Conservation (phyloP, 352 stramenopile species). For the Phytophthora crassamura region DNA sequence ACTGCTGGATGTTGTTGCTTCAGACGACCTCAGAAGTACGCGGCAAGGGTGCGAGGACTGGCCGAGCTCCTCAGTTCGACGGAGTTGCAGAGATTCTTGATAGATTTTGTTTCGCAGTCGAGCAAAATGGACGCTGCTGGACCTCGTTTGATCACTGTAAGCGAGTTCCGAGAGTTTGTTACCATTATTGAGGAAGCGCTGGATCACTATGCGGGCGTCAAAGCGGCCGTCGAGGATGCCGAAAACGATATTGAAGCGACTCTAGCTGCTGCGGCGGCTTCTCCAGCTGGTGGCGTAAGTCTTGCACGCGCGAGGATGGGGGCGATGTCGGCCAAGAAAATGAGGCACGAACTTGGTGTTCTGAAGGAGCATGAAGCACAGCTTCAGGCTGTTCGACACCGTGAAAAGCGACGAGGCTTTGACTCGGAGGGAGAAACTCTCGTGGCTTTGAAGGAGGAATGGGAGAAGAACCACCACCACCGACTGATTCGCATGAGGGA, state of each 20-base stretch:
- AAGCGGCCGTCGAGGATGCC: slow-evolving; percentile 56
- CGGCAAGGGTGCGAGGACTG: slow-evolving; percentile 51
- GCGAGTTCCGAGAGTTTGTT: slow-evolving; percentile 64
- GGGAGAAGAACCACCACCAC: slow-evolving; percentile 78
- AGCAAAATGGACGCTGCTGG: slow-evolving; percentile 18
- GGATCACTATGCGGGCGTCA: slow-evolving; percentile 52
- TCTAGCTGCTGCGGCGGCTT: slow-evolving; percentile 32
- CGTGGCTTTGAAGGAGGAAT: slow-evolving; percentile 56
- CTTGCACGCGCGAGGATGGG: slow-evolving; percentile 47
- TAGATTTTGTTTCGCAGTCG: slow-evolving; percentile 55
- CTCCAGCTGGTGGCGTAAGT: slow-evolving; percentile 30
- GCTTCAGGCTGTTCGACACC: slow-evolving; percentile 33
- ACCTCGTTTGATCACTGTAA: slow-evolving; percentile 29
- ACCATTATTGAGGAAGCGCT: slow-evolving; percentile 64
- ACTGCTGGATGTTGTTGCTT: slow-evolving; percentile 1
- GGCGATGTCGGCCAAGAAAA: slow-evolving; percentile 65
- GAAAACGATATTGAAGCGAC: slow-evolving; percentile 64
- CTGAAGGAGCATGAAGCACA: slow-evolving; percentile 51
- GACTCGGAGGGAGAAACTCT: slow-evolving; percentile 22
- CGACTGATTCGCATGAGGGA: slow-evolving; percentile 52
- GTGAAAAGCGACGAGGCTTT: slow-evolving; percentile 29
- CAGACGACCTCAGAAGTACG: slow-evolving; percentile 46
- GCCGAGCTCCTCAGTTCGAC: slow-evolving; percentile 45
- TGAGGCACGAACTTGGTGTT: slow-evolving; percentile 53
- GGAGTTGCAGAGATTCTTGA: slow-evolving; percentile 65